These are phyloP conservation scores for Diplodia sapinea DNA, from an alignment of 2,329 filamentous ascomycete species.

Conservation along the genomic window DNA sequence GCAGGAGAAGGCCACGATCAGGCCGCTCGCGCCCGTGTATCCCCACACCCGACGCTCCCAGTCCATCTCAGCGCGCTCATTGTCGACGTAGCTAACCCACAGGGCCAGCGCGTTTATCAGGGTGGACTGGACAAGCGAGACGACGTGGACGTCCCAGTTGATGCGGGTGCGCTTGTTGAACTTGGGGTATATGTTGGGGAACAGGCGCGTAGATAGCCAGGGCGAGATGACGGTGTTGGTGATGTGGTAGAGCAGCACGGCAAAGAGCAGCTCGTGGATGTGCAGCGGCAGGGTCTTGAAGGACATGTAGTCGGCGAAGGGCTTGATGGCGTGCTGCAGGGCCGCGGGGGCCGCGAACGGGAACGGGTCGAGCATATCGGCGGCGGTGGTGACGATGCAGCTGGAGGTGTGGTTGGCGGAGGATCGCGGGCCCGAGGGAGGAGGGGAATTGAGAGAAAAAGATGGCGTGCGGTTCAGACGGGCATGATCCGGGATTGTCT, in stretches of 20 bases:
- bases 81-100: constrained; percentile 72
- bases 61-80: constrained; percentile 70
- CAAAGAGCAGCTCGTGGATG: constrained; percentile 74
- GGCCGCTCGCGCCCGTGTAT: constrained; percentile 72
- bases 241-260: constrained; percentile 71
- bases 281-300: constrained; percentile 75
- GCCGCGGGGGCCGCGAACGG: constrained; percentile 64
- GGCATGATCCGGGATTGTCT: constrained; percentile 15
- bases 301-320: constrained; percentile 65
- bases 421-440: constrained; percentile 4
- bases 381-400: neutral
- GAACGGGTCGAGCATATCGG: constrained; percentile 74
- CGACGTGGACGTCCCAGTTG: constrained; percentile 87
- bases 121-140: constrained; percentile 78
- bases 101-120: constrained; percentile 76
- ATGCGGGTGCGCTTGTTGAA: constrained; percentile 69
- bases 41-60: constrained; percentile 75
- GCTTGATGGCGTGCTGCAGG: constrained; percentile 63
- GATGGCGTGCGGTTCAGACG: neutral
- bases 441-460: constrained; percentile 2
- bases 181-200: constrained; percentile 66
- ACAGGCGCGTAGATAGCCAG: constrained; percentile 65
- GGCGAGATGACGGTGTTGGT: constrained; percentile 73
- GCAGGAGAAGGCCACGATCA: constrained; percentile 76
- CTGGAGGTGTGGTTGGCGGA: constrained; percentile 4